A percentile compares a stretch with the other conserved stretches of the same genome.
Conservation (phyloP, 768 basidiomycete species). For the Agrocybe praecox region DNA sequence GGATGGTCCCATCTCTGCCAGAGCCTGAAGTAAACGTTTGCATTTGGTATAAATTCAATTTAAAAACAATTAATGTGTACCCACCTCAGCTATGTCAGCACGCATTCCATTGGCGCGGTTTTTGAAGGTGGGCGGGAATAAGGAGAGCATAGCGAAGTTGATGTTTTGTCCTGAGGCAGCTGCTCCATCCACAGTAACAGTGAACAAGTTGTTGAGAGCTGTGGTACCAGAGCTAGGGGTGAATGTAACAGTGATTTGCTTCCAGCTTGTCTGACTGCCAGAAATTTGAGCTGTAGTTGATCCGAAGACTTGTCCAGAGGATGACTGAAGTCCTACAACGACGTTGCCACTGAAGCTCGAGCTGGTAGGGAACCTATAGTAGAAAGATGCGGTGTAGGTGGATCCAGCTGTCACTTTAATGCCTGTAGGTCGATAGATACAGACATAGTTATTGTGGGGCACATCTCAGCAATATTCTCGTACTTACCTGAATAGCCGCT, state of each 20-base stretch:
- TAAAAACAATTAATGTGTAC: background rate
- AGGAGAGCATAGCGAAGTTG: slow-evolving; percentile 59
- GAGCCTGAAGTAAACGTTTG: slow-evolving; percentile 34
- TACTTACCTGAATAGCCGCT: slow-evolving; percentile 9
- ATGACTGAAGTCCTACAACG: slow-evolving; percentile 47
- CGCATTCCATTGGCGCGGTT: slow-evolving; percentile 60
- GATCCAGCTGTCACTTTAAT: slow-evolving; percentile 55
- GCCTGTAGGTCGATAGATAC: slow-evolving; percentile 37
- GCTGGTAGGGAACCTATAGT: slow-evolving; percentile 50
- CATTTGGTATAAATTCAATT: background rate
- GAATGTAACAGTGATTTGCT: slow-evolving; percentile 42
- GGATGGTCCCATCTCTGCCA: slow-evolving; percentile 54
- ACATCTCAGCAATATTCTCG: background rate
- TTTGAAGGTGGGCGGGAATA: slow-evolving; percentile 73
- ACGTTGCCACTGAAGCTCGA: slow-evolving; percentile 42
- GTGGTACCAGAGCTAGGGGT: slow-evolving; percentile 41
- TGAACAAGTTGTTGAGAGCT: slow-evolving; percentile 50
- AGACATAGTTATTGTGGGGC: background rate
- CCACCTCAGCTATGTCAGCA: slow-evolving; percentile 56
- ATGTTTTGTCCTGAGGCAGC: slow-evolving; percentile 43
- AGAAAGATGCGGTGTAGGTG: slow-evolving; percentile 63
- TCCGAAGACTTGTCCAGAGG: slow-evolving; percentile 42
- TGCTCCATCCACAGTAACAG: slow-evolving; percentile 49
- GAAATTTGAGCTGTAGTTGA: slow-evolving; percentile 36
- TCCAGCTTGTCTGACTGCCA: slow-evolving; percentile 51